Evolutionary conservation across 2,329 filamentous ascomycete genomes (phyloP), one percentile per base, ranked within the genome.

Genomic region (Nakataea oryzae): DNA sequence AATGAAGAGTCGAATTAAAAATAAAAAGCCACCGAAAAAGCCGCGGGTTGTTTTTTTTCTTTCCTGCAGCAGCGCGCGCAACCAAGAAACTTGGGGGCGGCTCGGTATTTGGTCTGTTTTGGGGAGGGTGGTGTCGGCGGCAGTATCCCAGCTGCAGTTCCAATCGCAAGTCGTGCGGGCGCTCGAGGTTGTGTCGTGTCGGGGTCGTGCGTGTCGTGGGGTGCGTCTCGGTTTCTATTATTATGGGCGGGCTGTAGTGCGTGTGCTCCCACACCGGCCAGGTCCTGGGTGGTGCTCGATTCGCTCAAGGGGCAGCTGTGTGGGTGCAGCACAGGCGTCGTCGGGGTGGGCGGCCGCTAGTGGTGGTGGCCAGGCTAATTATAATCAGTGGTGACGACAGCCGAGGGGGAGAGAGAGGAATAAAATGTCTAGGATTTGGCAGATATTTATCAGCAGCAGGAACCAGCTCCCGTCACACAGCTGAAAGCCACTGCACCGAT

Each of bases 241-340:
- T 61, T 61, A 61, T 30, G 55, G 50, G 58, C 30, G 57, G 30
- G 24, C 14, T 17, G 26, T 24, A 21, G 59, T 61, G 57, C 57
- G 54, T 41, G 59, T 61, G 32, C 59, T 41, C 54, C 59, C 59
- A 61, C 59, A 61, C 47, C n/a, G 57, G 34, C 57, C 57, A 59
- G 57, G 26, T 58, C 34, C 50, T 58, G 57, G 57, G 30, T 11
- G 30, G 34, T 41, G 34, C 12, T 41, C 34, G 34, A 41, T 32
- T 32, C 34, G 34, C 12, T 41, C n/a, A n/a, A n/a, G 12, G 13
- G 9, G 30, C 30, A 6, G 34, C 41, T 50, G 41, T 50, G 41
- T 50, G 21, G 21, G 24, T 50, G 41, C 41, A 50, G 41, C 41
- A n/a, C 41, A n/a, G 41, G 17, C 41, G 41, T 14, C 30, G 30